A percentile compares a stretch with the other conserved stretches of the same genome.
These are phyloP conservation scores for Basidiobolus meristosporus DNA, from an alignment of 371 early-diverging fungal species.

Conservation along the genomic window DNA sequence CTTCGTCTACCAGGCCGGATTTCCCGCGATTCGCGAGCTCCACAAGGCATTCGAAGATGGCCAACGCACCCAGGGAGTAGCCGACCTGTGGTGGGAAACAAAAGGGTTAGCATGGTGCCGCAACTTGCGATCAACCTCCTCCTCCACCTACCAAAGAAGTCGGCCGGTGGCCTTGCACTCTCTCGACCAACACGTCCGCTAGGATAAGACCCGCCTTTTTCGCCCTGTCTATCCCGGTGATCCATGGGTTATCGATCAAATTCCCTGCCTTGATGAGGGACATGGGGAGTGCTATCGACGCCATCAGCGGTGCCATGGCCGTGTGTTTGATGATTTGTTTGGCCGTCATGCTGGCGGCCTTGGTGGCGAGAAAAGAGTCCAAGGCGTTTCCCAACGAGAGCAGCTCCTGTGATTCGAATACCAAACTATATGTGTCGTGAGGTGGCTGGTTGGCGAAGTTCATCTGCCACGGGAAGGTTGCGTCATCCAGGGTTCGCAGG, in stretches of 20 bases:
- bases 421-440: conserved; percentile 30
- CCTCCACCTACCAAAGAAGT: conserved; percentile 76
- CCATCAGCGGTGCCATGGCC: conserved; percentile 59
- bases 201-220: conserved; percentile 72
- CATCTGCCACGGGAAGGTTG: conserved; percentile 26
- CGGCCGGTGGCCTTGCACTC: conserved; percentile 81
- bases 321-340: conserved; percentile 75
- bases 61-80: conserved; percentile 82
- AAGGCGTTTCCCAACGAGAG: conserved; percentile 62
- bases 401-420: conserved; percentile 65
- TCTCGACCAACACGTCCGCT: conserved; percentile 57
- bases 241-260: conserved; percentile 89
- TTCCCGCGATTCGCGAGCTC: conserved; percentile 47
- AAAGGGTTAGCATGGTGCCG: neutral
- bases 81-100: conserved; percentile 29
- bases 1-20: conserved; percentile 25
- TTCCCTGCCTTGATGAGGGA: conserved; percentile 60
- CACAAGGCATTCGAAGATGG: conserved; percentile 71
- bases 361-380: conserved; percentile 51
- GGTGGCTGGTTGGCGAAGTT: conserved; percentile 14
- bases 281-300: conserved; percentile 69
- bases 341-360: conserved; percentile 64
- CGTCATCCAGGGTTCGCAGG: conserved; percentile 12
- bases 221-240: conserved; percentile 67
- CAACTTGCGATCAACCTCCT: neutral